phyloP scores from a whole-genome alignment of 768 basidiomycete genomes.

The Tubosaeta brunneosetosa region DNA sequence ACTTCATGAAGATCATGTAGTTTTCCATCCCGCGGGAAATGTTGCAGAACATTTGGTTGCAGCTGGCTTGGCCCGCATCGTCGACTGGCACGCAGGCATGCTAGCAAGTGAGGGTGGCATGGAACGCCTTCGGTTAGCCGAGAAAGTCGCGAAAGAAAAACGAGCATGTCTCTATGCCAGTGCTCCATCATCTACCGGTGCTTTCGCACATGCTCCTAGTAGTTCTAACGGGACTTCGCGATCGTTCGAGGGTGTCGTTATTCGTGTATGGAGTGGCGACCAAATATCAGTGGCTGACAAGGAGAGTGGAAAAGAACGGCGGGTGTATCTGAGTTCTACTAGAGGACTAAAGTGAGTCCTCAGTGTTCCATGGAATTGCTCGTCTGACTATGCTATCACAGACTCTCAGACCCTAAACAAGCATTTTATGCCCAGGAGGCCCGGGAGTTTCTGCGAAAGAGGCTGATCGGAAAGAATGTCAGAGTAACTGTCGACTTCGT shows the following conservation, averaged over 20 bases:
- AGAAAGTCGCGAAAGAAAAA: conserved; percentile 75
- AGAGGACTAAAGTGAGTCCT: conserved; percentile 69
- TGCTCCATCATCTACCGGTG: conserved; percentile 33
- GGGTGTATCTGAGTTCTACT: conserved; percentile 85
- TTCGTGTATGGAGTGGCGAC: conserved; percentile 90
- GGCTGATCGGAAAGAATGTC: conserved; percentile 85
- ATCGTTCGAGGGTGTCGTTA: conserved; percentile 76
- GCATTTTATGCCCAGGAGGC: conserved; percentile 89
- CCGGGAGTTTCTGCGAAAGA: conserved; percentile 87
- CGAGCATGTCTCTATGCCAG: conserved; percentile 66
- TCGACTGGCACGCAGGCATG: conserved; percentile 98
- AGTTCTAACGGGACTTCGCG: conserved; percentile 41
- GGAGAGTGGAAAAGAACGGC: conserved; percentile 68
- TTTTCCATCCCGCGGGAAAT: conserved; percentile 90
- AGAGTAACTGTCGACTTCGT: conserved; percentile 85
- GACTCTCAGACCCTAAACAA: conserved; percentile 81
- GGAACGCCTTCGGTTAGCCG: conserved; percentile 82
- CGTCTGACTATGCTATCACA: conserved; percentile 27
- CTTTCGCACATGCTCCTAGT: conserved; percentile 45
- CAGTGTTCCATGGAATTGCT: not conserved
- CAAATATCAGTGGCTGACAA: conserved; percentile 79
- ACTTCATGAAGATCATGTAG: conserved; percentile 30
- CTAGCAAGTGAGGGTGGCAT: conserved; percentile 79
- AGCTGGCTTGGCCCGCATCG: conserved; percentile 82
- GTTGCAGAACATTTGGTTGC: conserved; percentile 86